Evolutionary conservation across 495 filamentous ascomycete genomes (phyloP).

Genomic region (Neurospora discreta): DNA sequence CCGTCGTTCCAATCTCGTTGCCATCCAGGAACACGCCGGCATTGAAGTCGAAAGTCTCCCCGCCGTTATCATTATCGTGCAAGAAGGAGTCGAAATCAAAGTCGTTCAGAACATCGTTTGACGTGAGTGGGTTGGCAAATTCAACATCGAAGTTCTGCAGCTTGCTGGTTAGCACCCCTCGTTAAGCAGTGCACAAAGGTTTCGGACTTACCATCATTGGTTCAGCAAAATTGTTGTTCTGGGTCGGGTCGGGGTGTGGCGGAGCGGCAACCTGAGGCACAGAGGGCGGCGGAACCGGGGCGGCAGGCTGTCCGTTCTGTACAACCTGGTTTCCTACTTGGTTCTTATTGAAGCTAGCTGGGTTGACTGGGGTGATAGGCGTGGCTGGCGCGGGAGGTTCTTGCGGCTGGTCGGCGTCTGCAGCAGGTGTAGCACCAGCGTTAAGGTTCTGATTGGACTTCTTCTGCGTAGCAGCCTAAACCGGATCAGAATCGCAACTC

Average conservation of each 20-base stretch:
- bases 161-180: slow-evolving; percentile 4
- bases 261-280: slow-evolving; percentile 36
- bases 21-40: slow-evolving; percentile 25
- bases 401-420: slow-evolving; percentile 57
- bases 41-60: slow-evolving; percentile 39
- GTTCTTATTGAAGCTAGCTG: slow-evolving; percentile 49
- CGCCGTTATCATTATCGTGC: slow-evolving; percentile 29
- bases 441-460: slow-evolving; percentile 44
- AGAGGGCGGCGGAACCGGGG: slow-evolving; percentile 28
- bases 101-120: slow-evolving; percentile 66
- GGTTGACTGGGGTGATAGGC: slow-evolving; percentile 75
- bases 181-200: background rate
- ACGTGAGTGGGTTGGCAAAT: slow-evolving; percentile 49
- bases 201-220: slow-evolving; percentile 24
- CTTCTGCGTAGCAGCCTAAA: slow-evolving; percentile 58
- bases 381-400: slow-evolving; percentile 74
- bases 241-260: slow-evolving; percentile 30
- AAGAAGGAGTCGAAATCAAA: slow-evolving; percentile 98
- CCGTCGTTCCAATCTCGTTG: slow-evolving; percentile 36
- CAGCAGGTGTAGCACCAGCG: slow-evolving; percentile 58
- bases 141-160: slow-evolving; percentile 39
- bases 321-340: slow-evolving; percentile 40
- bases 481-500: slow-evolving; percentile 18
- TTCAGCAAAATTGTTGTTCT: slow-evolving; percentile 19
- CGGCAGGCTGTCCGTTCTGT: slow-evolving; percentile 34